These are phyloP conservation scores for Fusarium longipes DNA, from an alignment of 2,329 filamentous ascomycete genomes.

Conservation along the genomic window DNA sequence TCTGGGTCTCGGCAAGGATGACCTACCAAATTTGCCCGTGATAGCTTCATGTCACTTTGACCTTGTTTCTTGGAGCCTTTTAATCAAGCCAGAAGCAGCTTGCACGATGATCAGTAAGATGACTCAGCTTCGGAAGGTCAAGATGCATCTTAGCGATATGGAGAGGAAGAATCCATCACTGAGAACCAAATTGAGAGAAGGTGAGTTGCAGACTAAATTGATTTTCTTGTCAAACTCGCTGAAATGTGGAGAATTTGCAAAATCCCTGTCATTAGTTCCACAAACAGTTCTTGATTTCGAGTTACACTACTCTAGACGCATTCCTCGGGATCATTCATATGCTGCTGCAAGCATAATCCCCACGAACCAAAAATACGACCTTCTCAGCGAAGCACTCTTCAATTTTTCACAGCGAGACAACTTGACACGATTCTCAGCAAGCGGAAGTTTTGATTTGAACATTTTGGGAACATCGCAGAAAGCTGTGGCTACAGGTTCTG, in stretches of 20 bases:
- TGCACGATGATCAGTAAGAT: constrained; percentile 12
- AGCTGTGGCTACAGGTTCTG: background rate
- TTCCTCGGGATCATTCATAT: constrained; percentile 8
- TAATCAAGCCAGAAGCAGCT: background rate
- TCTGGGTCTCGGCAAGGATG: background rate
- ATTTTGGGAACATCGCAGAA: background rate
- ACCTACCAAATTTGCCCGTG: constrained; percentile 4
- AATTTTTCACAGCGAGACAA: constrained; percentile 14
- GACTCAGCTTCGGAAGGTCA: background rate
- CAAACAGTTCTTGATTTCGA: constrained; percentile 2
- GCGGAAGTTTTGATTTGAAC: constrained; percentile 9
- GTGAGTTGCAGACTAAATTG: background rate
- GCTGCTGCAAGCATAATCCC: background rate
- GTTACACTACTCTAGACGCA: constrained; percentile 1
- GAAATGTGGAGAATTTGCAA: background rate
- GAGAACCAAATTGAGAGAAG: background rate
- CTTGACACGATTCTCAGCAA: background rate
- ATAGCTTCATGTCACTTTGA: constrained; percentile 13
- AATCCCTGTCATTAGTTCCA: background rate
- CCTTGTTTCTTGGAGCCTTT: constrained; percentile 14
- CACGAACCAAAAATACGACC: background rate
- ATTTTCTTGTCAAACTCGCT: background rate
- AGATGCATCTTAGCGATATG: constrained; percentile 17
- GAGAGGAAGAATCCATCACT: background rate
- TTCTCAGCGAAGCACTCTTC: constrained; percentile 7